A percentile compares a stretch with the other conserved stretches of the same genome.
Conservation (phyloP, 345 rosid species). For the Mercurialis annua region DNA sequence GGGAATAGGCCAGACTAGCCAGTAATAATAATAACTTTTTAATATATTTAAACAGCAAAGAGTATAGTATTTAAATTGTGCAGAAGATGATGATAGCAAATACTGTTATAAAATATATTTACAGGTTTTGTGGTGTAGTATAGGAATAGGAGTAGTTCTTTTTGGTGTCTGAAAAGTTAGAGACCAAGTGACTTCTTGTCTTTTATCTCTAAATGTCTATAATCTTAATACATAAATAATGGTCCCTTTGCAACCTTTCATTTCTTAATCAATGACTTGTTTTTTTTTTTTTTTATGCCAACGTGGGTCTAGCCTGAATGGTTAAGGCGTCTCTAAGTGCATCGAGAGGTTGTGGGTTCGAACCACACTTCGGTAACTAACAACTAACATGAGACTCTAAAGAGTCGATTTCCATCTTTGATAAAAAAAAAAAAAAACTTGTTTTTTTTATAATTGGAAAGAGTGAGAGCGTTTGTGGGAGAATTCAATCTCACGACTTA, state of each 20-base stretch:
- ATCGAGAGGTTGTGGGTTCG: too few relatives aligned
- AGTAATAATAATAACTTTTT: neutral
- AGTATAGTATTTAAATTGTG: conserved; percentile 1
- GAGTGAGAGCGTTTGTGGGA: too few relatives aligned
- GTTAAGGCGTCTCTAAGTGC: too few relatives aligned
- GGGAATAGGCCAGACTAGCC: conserved; percentile 7
- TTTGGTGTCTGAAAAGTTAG: conserved; percentile 37
- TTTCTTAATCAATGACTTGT: neutral
- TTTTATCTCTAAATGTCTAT: conserved; percentile 11
- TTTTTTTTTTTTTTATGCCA: too few relatives aligned
- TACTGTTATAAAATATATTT: neutral
- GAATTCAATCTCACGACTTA: too few relatives aligned
- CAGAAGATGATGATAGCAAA: conserved; percentile 24
- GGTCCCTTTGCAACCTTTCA: conserved; percentile 15
- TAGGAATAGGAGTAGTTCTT: too few relatives aligned
- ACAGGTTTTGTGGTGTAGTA: neutral
- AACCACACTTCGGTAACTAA: too few relatives aligned
- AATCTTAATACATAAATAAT: conserved; percentile 2
- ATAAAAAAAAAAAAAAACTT: too few relatives aligned
- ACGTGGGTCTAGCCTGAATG: too few relatives aligned
- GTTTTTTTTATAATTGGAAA: too few relatives aligned
- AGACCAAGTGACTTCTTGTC: conserved; percentile 36
- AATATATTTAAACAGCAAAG: neutral
- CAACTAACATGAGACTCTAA: too few relatives aligned
- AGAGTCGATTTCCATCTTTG: too few relatives aligned